A percentile compares a stretch with the other conserved stretches of the same genome.
These are phyloP conservation scores for Anisogramma anomala DNA, from an alignment of 2,329 filamentous ascomycete genomes.

Conservation along the genomic window DNA sequence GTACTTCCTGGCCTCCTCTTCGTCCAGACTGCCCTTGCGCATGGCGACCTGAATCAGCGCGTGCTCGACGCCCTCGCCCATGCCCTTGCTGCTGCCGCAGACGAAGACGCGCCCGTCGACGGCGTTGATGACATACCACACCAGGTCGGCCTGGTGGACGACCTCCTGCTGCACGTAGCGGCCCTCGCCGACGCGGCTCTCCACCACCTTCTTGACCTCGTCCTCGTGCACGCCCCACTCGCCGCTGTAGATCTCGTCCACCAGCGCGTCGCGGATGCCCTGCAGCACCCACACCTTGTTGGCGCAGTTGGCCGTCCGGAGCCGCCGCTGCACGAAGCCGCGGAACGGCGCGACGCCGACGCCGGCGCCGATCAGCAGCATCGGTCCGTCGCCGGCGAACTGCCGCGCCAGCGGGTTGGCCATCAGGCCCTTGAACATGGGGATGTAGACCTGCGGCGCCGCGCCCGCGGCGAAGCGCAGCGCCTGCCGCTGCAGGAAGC, in stretches of 20 bases:
- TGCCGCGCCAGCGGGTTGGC: conserved; percentile 86
- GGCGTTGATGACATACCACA: conserved; percentile 95
- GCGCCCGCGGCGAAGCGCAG: conserved; percentile 52
- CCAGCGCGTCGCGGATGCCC: conserved; percentile 81
- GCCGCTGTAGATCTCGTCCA: conserved; percentile 93
- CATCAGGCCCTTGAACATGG: conserved; percentile 99
- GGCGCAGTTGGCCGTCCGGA: conserved; percentile 89
- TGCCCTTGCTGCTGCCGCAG: conserved; percentile 87
- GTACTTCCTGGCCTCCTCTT: conserved; percentile 72
- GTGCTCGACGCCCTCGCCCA: conserved; percentile 91
- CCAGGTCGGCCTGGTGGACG: conserved; percentile 78
- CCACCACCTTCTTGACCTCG: conserved; percentile 70
- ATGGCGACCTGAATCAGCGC: conserved; percentile 85
- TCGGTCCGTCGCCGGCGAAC: conserved; percentile 87
- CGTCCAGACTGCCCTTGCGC: conserved; percentile 77
- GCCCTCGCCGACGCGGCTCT: conserved; percentile 64
- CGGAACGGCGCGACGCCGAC: conserved; percentile 96
- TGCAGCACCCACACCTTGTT: conserved; percentile 98
- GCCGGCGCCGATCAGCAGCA: conserved; percentile 93
- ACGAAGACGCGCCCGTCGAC: conserved; percentile 95
- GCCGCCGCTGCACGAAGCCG: conserved; percentile 86
- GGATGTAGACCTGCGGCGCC: conserved; percentile 63
- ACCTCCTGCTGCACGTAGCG: conserved; percentile 97
- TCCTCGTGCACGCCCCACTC: conserved; percentile 92
- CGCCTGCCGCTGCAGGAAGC: conserved; percentile 84